Conservation (phyloP, 2,329 filamentous ascomycete species). For the Stachybotrys chartarum region DNA sequence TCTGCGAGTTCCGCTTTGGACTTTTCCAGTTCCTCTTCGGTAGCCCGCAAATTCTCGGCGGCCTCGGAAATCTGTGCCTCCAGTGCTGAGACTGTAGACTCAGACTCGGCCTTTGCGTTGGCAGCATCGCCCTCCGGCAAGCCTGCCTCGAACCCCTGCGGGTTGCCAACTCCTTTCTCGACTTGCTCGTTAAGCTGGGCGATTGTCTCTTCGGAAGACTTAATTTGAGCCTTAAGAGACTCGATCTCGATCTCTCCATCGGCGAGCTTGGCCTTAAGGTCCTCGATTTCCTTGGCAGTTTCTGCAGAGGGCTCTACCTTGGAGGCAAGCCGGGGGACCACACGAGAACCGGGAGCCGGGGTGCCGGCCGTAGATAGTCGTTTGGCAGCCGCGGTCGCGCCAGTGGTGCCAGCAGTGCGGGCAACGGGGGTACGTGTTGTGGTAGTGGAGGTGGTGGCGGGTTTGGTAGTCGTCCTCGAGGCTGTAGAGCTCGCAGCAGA, state of each 20-base stretch:
- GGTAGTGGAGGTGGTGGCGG: constrained; percentile 23
- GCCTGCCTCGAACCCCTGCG: neutral
- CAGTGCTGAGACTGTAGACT: constrained; percentile 38
- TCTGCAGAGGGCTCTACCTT: constrained; percentile 31
- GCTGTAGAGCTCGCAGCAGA: constrained; percentile 21
- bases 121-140: constrained; percentile 38
- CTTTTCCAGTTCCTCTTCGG: constrained; percentile 43
- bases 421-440: constrained; percentile 8
- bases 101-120: constrained; percentile 41
- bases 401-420: constrained; percentile 30
- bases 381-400: constrained; percentile 43
- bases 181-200: constrained; percentile 46
- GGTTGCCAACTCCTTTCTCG: neutral
- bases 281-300: constrained; percentile 48
- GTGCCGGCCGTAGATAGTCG: constrained; percentile 44
- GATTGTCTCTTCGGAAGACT: constrained; percentile 48
- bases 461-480: constrained; percentile 27
- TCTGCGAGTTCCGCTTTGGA: constrained; percentile 42
- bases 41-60: constrained; percentile 41
- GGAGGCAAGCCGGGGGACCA: constrained; percentile 31
- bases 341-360: constrained; percentile 26
- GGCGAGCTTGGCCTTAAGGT: constrained; percentile 51
- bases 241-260: constrained; percentile 52
- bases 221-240: constrained; percentile 48
- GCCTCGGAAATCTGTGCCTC: constrained; percentile 40